Evolutionary conservation across 2,329 filamentous ascomycete species (phyloP).

Genomic region (Allantophomopsis lycopodina): DNA sequence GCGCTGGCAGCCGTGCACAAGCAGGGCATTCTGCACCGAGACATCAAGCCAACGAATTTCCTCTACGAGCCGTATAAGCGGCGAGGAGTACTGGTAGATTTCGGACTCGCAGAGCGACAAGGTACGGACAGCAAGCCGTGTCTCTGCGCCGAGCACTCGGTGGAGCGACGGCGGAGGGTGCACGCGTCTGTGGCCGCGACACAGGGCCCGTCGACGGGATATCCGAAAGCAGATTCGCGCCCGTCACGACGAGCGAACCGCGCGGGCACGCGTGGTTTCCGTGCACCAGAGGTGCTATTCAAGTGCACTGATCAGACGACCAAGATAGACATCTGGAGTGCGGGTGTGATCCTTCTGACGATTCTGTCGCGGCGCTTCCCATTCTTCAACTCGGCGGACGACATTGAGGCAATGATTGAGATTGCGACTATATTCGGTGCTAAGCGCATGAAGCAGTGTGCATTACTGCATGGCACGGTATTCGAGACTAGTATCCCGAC

Average conservation of each 20-base stretch:
- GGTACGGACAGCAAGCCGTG: slow-evolving; percentile 69
- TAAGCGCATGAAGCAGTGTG: slow-evolving; percentile 70
- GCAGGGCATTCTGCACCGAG: slow-evolving; percentile 76
- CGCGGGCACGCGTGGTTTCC: slow-evolving; percentile 88
- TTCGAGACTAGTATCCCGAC: slow-evolving; percentile 91
- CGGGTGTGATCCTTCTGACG: slow-evolving; percentile 92
- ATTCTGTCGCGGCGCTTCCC: slow-evolving; percentile 86
- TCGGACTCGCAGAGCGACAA: slow-evolving; percentile 84
- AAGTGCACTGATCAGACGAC: slow-evolving; percentile 94
- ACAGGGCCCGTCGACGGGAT: slow-evolving; percentile 44
- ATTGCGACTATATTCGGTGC: slow-evolving; percentile 90
- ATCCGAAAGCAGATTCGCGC: slow-evolving; percentile 80
- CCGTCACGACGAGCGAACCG: slow-evolving; percentile 85
- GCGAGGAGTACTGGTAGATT: slow-evolving; percentile 91
- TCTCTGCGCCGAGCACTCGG: slow-evolving; percentile 56
- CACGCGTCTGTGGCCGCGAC: slow-evolving; percentile 44
- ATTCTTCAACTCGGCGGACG: slow-evolving; percentile 98
- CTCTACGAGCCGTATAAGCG: slow-evolving; percentile 73
- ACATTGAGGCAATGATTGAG: slow-evolving; percentile 94
- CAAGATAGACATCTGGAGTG: slow-evolving; percentile 94
- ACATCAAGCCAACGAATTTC: slow-evolving; percentile 97
- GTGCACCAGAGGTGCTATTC: slow-evolving; percentile 89
- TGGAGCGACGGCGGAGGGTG: slow-evolving; percentile 46
- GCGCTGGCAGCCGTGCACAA: slow-evolving; percentile 75
- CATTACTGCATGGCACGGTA: slow-evolving; percentile 75